phyloP scores from a whole-genome alignment of 1,284 basidiomycete species.

The Sanghuangporus sanghuang region DNA sequence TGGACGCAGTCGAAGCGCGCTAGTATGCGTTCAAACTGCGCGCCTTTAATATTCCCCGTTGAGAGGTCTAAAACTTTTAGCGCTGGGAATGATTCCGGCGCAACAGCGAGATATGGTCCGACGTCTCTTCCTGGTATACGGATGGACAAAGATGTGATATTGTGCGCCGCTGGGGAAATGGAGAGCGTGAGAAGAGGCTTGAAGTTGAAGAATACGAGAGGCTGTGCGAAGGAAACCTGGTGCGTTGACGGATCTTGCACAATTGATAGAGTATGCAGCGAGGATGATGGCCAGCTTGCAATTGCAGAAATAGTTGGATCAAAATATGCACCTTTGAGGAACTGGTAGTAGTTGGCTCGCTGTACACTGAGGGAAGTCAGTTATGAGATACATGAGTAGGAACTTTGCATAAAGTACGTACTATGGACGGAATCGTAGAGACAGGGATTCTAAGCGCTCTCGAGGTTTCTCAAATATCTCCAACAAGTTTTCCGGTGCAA shows the following conservation, averaged over 20 bases:
- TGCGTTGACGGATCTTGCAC: constrained; percentile 56
- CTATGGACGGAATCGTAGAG: constrained; percentile 66
- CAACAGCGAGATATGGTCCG: constrained; percentile 35
- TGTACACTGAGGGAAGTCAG: constrained; percentile 42
- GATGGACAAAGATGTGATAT: constrained; percentile 45
- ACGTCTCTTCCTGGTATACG: constrained; percentile 56
- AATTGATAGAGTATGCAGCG: constrained; percentile 48
- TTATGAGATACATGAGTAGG: neutral
- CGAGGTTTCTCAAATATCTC: constrained; percentile 44
- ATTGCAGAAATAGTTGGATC: constrained; percentile 52
- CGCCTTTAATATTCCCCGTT: constrained; percentile 43
- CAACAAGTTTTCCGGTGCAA: constrained; percentile 61
- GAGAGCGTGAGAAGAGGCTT: constrained; percentile 43
- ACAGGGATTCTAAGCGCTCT: constrained; percentile 37
- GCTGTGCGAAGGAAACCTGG: constrained; percentile 54
- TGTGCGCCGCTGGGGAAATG: constrained; percentile 37
- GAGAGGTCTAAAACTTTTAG: constrained; percentile 52
- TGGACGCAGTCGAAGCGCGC: constrained; percentile 38
- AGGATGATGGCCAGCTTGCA: constrained; percentile 46
- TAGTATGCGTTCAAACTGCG: constrained; percentile 46
- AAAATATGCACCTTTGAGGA: constrained; percentile 69
- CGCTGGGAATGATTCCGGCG: constrained; percentile 32
- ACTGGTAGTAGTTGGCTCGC: constrained; percentile 62
- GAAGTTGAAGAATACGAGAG: constrained; percentile 66
- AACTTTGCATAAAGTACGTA: constrained; percentile 29